These are phyloP conservation scores for Calonectria fujianensis DNA, from an alignment of 2,329 filamentous ascomycete species.

Conservation along the genomic window DNA sequence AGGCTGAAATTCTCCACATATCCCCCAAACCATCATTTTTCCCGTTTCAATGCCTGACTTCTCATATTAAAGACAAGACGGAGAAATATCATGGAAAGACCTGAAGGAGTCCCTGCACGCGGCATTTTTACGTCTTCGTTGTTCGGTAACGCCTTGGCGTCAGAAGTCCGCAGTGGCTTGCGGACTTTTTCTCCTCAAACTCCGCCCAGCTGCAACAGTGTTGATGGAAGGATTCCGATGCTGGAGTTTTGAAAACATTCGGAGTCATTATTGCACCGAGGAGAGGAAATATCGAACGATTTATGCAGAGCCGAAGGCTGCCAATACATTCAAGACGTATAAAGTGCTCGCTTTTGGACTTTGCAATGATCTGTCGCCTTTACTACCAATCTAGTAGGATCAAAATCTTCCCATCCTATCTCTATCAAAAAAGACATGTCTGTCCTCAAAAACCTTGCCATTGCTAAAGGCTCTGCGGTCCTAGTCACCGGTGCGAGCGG, in stretches of 20 bases:
- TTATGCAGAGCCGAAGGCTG: no score
- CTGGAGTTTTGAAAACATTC: background rate
- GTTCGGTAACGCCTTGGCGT: background rate
- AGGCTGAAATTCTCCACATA: background rate
- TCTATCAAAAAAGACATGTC: background rate
- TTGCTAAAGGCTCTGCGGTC: background rate
- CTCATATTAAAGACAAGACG: background rate
- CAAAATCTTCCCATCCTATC: background rate
- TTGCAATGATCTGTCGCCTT: background rate
- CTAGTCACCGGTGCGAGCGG: conserved; percentile 12
- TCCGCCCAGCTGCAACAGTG: background rate
- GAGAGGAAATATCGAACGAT: background rate
- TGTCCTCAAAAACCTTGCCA: background rate
- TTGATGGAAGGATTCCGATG: background rate
- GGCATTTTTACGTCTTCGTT: background rate
- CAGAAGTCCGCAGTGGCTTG: background rate
- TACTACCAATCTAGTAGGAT: background rate
- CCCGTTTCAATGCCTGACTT: background rate
- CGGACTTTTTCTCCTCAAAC: background rate
- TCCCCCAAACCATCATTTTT: background rate
- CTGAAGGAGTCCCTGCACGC: background rate
- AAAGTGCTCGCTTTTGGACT: background rate
- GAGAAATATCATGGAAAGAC: background rate
- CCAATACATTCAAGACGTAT: background rate
- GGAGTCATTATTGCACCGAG: background rate